Percentiles rank a stretch among this genome's conserved stretches.
Evolutionary conservation across 2,329 filamentous ascomycete species (phyloP).

Genomic region (Verticillium longisporum): DNA sequence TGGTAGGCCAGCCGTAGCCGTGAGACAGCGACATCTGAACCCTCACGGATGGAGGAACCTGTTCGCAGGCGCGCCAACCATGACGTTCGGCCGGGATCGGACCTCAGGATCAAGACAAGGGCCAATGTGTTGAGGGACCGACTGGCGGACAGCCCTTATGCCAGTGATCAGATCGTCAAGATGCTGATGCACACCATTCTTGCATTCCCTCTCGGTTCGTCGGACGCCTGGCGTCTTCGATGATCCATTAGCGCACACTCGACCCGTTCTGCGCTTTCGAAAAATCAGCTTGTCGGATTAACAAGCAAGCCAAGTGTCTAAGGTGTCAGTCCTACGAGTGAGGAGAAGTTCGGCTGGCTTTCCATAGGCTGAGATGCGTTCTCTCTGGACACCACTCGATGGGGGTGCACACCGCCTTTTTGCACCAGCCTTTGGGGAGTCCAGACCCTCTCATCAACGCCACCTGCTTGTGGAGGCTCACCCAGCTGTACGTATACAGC

Average conservation of each 20-base stretch:
- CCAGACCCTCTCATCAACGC: background rate
- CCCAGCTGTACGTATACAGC: too few relatives aligned
- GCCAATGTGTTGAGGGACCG: background rate
- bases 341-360: slow-evolving; percentile 3
- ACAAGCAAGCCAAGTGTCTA: background rate
- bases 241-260: background rate
- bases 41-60: background rate
- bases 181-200: slow-evolving; percentile 9
- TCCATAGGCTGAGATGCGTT: slow-evolving; percentile 6
- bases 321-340: background rate
- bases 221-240: background rate
- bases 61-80: background rate
- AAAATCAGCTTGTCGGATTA: background rate
- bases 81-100: background rate
- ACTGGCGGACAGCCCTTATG: background rate
- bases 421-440: slow-evolving; percentile 4
- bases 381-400: slow-evolving; percentile 6
- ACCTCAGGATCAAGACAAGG: background rate
- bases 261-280: background rate
- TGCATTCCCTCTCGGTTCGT: slow-evolving; percentile 1
- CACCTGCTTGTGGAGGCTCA: slow-evolving; percentile 2
- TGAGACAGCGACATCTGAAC: slow-evolving; percentile 5
- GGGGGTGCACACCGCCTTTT: slow-evolving; percentile 15
- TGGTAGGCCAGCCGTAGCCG: background rate
- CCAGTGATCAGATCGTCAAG: slow-evolving; percentile 4